Percentiles rank a stretch among this genome's conserved stretches.
These are phyloP conservation scores for Scedosporium boydii DNA, from an alignment of 2,329 filamentous ascomycete species.

Conservation along the genomic window DNA sequence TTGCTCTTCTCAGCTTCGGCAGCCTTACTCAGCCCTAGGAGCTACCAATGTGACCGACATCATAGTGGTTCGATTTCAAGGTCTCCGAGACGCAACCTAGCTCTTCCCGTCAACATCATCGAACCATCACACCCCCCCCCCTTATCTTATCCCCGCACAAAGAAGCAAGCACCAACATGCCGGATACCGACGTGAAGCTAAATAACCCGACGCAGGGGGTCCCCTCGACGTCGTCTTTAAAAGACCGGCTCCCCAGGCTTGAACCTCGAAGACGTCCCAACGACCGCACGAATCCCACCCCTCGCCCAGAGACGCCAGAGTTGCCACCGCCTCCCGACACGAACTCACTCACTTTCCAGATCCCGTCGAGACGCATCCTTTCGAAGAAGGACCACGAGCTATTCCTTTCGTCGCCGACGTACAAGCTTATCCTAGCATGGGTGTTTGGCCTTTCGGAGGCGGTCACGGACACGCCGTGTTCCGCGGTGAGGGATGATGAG, in stretches of 20 bases:
- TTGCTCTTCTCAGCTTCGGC: background rate
- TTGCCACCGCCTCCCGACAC: slow-evolving; percentile 60
- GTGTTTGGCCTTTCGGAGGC: slow-evolving; percentile 80
- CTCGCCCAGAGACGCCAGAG: slow-evolving; percentile 65
- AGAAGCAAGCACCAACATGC: slow-evolving; percentile 3
- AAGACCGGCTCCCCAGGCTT: slow-evolving; percentile 55
- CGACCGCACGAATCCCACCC: slow-evolving; percentile 40
- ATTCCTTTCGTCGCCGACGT: slow-evolving; percentile 70
- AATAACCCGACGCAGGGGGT: slow-evolving; percentile 15
- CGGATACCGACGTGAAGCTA: background rate
- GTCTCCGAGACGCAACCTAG: background rate
- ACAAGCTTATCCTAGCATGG: slow-evolving; percentile 70
- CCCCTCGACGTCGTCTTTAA: slow-evolving; percentile 28
- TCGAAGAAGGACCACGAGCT: slow-evolving; percentile 70
- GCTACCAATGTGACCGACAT: background rate
- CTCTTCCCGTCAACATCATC: background rate
- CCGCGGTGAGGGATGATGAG: slow-evolving; percentile 41
- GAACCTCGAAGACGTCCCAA: slow-evolving; percentile 51
- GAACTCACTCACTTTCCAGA: slow-evolving; percentile 49
- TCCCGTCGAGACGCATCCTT: slow-evolving; percentile 70
- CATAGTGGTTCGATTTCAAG: slow-evolving; percentile 9
- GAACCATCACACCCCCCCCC: slow-evolving; percentile 6
- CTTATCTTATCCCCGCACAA: slow-evolving; percentile 11
- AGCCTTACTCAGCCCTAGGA: background rate
- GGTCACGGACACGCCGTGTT: slow-evolving; percentile 60